phyloP scores from a whole-genome alignment of 495 filamentous ascomycete species.

The Penicillium antarcticum region DNA sequence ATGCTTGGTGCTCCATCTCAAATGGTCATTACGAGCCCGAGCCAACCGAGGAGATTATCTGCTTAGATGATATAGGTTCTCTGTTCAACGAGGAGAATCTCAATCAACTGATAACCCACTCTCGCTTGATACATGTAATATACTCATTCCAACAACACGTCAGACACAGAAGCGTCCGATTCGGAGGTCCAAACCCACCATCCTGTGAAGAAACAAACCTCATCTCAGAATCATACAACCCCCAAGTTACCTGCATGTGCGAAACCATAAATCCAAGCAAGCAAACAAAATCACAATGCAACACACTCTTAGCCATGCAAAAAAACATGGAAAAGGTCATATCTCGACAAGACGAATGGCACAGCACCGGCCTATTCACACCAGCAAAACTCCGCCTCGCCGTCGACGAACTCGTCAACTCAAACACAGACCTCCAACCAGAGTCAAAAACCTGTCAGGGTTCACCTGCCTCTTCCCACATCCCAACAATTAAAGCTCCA shows the following conservation, averaged over 20 bases:
- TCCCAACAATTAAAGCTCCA: conserved; percentile 14
- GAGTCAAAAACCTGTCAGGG: conserved; percentile 9
- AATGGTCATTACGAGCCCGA: neutral
- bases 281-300: neutral
- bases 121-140: neutral
- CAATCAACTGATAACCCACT: conserved; percentile 5
- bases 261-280: neutral
- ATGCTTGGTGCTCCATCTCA: conserved; percentile 10
- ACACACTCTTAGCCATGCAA: neutral
- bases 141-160: conserved; percentile 8
- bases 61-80: conserved; percentile 1
- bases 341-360: conserved; percentile 4
- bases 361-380: conserved; percentile 7
- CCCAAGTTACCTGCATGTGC: conserved; percentile 9
- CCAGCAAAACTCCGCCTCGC: neutral
- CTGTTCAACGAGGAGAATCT: conserved; percentile 9
- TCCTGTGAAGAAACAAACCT: conserved; percentile 18
- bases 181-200: conserved; percentile 10
- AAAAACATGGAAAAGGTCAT: conserved; percentile 3
- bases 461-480: neutral
- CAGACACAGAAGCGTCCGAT: neutral
- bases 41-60: neutral
- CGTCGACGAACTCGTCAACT: conserved; percentile 10
- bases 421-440: conserved; percentile 9
- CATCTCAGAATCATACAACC: conserved; percentile 15